Evolutionary conservation across 2,329 filamentous ascomycete genomes (phyloP), one percentile per base, ranked within the genome.

Genomic region (Xylaria multiplex): DNA sequence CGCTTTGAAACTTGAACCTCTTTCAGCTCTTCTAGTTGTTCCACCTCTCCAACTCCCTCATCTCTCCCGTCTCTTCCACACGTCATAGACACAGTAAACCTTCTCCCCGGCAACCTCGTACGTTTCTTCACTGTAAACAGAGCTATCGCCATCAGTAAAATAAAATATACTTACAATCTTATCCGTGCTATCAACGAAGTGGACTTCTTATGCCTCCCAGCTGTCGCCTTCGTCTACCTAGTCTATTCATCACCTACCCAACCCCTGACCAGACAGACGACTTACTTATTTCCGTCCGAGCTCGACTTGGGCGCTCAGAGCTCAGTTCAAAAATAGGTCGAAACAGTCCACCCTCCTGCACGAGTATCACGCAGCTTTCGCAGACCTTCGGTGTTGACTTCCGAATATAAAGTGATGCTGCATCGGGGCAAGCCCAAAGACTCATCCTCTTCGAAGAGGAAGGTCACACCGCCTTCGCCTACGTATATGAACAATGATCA

Each of bases 401-500:
- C 43, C 19, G 11, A 59, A 46, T 35, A 53, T n/a, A 37, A 14
- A 49, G 64, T 9, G 57, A 72, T 72, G 63, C 66, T 74, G 69
- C 65, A 72, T 64, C 72, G 74, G 58, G 66, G 68, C 71, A 77
- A 75, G 67, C 73, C 75, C 42, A 77, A 75, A 59, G 76, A 77
- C 24, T 65, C 76, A 76, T 75, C 70, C 49, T 56, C 70, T 70
- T 77, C 81, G 59, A 81, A 70, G 49, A 72, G 84, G 67, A 88
- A 87, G 79, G 83, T 85, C 74, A 85, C 86, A 70, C 85, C 88
- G 66, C 87, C 88, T 59, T 86, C 87, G 56, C 84, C 87, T 40
- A 82, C 83, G 27, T 90, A 89, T 78, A 90, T 91, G 88, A 84
- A 83, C 65, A 89, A 85, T 76, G 87, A 90, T 58, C 87, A 91